Evolutionary conservation across 1,284 basidiomycete species (phyloP).

Genomic region (Irpex sp.): DNA sequence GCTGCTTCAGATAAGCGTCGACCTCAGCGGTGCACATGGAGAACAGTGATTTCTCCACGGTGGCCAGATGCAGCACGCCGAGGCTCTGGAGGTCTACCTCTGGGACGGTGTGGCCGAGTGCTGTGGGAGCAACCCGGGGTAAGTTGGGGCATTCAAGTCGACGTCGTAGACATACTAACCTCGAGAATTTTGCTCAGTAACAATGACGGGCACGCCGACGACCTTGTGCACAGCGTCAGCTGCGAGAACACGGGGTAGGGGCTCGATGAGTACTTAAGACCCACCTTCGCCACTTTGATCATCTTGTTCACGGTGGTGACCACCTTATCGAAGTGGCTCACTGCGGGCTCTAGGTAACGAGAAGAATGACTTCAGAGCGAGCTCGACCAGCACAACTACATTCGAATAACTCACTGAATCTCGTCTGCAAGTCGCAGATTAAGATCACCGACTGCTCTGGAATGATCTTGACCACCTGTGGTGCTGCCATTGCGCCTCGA

Average conservation of each 20-base stretch:
- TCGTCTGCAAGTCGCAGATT: slow-evolving; percentile 76
- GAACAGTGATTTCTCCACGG: slow-evolving; percentile 74
- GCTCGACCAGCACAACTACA: not conserved
- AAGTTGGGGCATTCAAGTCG: not conserved
- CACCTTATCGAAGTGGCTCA: slow-evolving; percentile 71
- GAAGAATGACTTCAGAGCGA: not conserved
- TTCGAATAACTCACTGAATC: slow-evolving; percentile 54
- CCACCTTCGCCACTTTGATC: slow-evolving; percentile 72
- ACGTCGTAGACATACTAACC: slow-evolving; percentile 38
- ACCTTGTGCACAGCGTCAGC: slow-evolving; percentile 33
- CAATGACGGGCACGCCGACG: slow-evolving; percentile 68
- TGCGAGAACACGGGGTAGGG: not conserved
- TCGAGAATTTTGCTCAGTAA: slow-evolving; percentile 82
- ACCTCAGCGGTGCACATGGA: slow-evolving; percentile 80
- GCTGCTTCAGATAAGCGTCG: slow-evolving; percentile 44
- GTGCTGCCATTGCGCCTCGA: slow-evolving; percentile 16
- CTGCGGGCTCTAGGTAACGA: slow-evolving; percentile 38
- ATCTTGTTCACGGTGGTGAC: slow-evolving; percentile 70
- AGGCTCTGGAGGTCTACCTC: slow-evolving; percentile 61
- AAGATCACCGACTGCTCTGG: slow-evolving; percentile 61
- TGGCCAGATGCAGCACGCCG: slow-evolving; percentile 53
- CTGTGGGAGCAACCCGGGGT: slow-evolving; percentile 31
- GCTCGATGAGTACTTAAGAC: not conserved
- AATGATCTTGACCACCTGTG: slow-evolving; percentile 36
- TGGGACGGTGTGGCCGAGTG: slow-evolving; percentile 68